phyloP scores from a whole-genome alignment of 208 protist species.

The Hexamita inflata region DNA sequence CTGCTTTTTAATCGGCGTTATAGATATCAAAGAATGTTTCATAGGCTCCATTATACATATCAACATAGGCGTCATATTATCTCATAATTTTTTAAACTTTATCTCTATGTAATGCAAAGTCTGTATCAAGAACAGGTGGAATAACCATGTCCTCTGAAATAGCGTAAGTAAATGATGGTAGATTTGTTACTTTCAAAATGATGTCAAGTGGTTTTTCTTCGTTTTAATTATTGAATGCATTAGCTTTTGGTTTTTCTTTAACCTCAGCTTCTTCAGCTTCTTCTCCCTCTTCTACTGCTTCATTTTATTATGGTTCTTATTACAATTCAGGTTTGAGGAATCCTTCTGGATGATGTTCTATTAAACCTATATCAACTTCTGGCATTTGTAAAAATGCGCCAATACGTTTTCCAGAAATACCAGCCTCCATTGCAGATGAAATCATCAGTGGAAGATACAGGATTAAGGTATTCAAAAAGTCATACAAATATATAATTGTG shows the following conservation, averaged over 20 bases:
- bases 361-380: neutral
- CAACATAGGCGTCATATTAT: neutral
- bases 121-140: neutral
- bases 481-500: neutral
- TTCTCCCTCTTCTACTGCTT: neutral
- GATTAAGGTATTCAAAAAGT: neutral
- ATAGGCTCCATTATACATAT: neutral
- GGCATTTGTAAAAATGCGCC: conserved; percentile 12
- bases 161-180: neutral
- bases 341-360: neutral
- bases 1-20: neutral
- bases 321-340: no score
- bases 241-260: neutral
- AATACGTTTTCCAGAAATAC: conserved; percentile 15
- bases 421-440: neutral
- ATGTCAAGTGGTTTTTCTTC: neutral
- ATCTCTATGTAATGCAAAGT: neutral
- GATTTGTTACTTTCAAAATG: neutral
- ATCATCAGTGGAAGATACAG: neutral
- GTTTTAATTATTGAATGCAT: neutral
- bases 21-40: neutral
- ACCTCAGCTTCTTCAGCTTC: neutral
- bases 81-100: neutral
- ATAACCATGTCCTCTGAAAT: neutral
- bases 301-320: no score